Evolutionary conservation across 2,329 filamentous ascomycete species (phyloP), one percentile per base, ranked within the genome.

Genomic region (Thielaviopsis populi): DNA sequence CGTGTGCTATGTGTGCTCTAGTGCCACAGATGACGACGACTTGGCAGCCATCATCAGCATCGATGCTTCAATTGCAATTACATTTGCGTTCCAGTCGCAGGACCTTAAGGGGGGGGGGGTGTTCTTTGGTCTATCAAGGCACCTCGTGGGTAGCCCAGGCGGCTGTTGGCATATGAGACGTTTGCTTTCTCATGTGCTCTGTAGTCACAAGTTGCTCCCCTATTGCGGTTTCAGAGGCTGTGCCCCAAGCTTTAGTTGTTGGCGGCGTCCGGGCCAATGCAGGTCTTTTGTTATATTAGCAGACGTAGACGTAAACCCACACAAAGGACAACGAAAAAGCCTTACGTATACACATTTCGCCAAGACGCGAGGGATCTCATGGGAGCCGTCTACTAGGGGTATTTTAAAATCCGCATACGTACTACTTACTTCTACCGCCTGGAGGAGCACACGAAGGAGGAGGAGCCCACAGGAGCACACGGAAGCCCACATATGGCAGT

Each of bases 261-360:
- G n/a, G n/a, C n/a, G n/a, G n/a, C n/a, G n/a, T n/a, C n/a, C n/a
- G 15, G 19, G 6, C 46, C 46, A 50, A 50, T 50, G 10, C 46
- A 24, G 19, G 19, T 13, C 1, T 15, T 24, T 2, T 50, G 19
- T 37, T 37, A n/a, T n/a, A n/a, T n/a, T n/a, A n/a, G n/a, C n/a
- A n/a, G n/a, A n/a, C n/a, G 53, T 4, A 30, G 53, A 8, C 15
- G 15, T 8, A 46, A 15, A 6, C 42, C 42, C 42, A n/a, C 15
- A 2, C 15, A 46, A 56, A 37, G 15, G 53, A 22, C 53, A 7
- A 56, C 53, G 53, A 56, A 56, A 56, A 56, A 37, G 13, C 27
- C 53, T 56, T 56, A 56, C 53, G 53, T 56, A 56, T 56, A 33
- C 53, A 7, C 24, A 19, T n/a, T 56, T 56, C 37, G 53, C 53